These are phyloP conservation scores for Limnanthes douglasii DNA, from an alignment of 345 rosid species.

Conservation along the genomic window DNA sequence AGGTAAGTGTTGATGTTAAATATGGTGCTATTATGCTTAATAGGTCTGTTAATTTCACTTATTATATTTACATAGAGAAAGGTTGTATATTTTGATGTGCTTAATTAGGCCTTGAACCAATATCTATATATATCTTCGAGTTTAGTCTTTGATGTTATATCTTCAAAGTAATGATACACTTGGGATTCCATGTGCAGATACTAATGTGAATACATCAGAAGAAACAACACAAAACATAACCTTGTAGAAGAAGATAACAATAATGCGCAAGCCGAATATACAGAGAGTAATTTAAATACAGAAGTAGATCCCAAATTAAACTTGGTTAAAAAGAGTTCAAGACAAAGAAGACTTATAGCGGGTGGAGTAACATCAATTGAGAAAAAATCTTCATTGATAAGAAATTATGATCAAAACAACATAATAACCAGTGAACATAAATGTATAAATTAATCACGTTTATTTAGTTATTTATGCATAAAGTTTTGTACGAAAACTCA, in stretches of 20 bases:
- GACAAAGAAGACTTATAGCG: constrained; percentile 5
- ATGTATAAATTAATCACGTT: constrained; percentile 10
- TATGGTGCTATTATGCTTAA: not conserved
- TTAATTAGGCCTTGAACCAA: too few relatives aligned
- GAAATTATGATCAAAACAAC: constrained; percentile 8
- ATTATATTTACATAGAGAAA: too few relatives aligned
- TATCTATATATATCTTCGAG: too few relatives aligned
- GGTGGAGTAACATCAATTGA: not conserved
- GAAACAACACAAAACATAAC: too few relatives aligned
- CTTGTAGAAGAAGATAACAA: constrained; percentile 7
- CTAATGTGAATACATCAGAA: too few relatives aligned
- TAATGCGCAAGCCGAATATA: constrained; percentile 6
- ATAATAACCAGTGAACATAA: constrained; percentile 5
- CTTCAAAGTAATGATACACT: too few relatives aligned
- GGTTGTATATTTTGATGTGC: too few relatives aligned
- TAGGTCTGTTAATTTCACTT: not conserved
- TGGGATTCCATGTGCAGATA: too few relatives aligned
- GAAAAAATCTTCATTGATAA: constrained; percentile 7
- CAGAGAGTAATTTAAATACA: constrained; percentile 1
- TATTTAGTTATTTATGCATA: too few relatives aligned
- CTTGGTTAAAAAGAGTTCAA: constrained; percentile 6
- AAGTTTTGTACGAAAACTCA: not conserved
- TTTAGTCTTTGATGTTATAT: too few relatives aligned
- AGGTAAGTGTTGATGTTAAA: too few relatives aligned
- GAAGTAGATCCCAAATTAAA: constrained; percentile 6